These are phyloP conservation scores for Coemansia sp. DNA, from an alignment of 192 early-diverging fungal genomes.

Conservation along the genomic window DNA sequence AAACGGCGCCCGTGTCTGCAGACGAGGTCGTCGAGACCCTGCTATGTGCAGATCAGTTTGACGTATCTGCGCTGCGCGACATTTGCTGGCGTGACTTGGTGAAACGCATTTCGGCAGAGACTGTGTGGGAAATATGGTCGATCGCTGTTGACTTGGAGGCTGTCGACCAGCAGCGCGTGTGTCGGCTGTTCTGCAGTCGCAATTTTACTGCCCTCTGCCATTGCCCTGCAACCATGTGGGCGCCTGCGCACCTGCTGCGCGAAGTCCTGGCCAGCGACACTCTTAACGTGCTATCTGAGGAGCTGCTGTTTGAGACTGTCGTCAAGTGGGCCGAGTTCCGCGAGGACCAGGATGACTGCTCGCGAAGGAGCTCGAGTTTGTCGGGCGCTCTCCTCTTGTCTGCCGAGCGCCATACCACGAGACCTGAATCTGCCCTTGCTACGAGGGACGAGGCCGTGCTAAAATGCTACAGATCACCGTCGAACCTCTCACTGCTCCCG, in stretches of 20 bases:
- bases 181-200: slow-evolving; percentile 34
- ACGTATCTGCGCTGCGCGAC: slow-evolving; percentile 30
- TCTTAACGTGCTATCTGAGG: slow-evolving; percentile 41
- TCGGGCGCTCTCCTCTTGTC: slow-evolving; percentile 1
- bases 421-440: neutral
- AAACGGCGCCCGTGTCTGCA: slow-evolving; percentile 10
- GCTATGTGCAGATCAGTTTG: slow-evolving; percentile 49
- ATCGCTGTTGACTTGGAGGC: slow-evolving; percentile 39
- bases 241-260: slow-evolving; percentile 35
- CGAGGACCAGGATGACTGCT: slow-evolving; percentile 22
- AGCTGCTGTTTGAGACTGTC: slow-evolving; percentile 40
- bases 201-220: slow-evolving; percentile 39
- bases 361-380: neutral
- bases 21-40: slow-evolving; percentile 49
- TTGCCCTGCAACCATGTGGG: slow-evolving; percentile 30
- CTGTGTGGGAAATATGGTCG: slow-evolving; percentile 52
- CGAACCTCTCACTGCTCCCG: slow-evolving; percentile 31
- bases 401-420: slow-evolving; percentile 24
- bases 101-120: slow-evolving; percentile 18
- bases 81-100: slow-evolving; percentile 42
- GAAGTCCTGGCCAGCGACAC: slow-evolving; percentile 39
- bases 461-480: slow-evolving; percentile 43
- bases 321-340: slow-evolving; percentile 40
- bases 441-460: slow-evolving; percentile 35
- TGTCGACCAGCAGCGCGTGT: slow-evolving; percentile 20